Evolutionary conservation across 768 basidiomycete species (phyloP).

Genomic region (Rossbeevera mucosa): DNA sequence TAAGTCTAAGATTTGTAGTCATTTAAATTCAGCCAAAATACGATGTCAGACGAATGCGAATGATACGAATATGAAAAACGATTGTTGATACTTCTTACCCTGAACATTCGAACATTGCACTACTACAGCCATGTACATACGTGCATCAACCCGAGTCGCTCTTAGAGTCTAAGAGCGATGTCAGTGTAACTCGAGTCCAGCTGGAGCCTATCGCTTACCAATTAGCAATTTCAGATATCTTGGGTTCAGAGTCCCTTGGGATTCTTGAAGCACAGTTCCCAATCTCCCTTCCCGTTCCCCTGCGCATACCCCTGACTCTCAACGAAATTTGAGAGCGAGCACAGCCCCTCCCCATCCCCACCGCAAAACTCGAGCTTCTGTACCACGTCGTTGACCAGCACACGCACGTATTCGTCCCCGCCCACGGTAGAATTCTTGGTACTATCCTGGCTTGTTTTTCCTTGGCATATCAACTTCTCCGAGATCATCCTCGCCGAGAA

Average conservation of each 20-base stretch:
- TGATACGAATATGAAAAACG: too few relatives aligned
- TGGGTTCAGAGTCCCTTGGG: neutral
- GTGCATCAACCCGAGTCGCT: too few relatives aligned
- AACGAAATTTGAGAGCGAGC: neutral
- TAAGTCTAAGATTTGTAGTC: neutral
- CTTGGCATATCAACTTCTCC: constrained; percentile 39
- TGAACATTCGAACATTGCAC: too few relatives aligned
- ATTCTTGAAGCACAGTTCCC: neutral
- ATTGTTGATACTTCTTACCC: too few relatives aligned
- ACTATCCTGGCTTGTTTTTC: neutral
- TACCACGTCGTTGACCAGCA: neutral
- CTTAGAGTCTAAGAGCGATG: too few relatives aligned
- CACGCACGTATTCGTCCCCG: neutral
- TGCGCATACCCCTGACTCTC: neutral
- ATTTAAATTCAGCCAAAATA: neutral
- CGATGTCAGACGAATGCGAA: neutral
- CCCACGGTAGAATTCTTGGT: neutral
- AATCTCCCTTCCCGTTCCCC: neutral
- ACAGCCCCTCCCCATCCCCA: neutral
- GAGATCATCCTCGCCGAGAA: constrained; percentile 69
- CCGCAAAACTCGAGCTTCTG: neutral
- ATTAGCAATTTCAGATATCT: neutral
- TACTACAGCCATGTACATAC: too few relatives aligned
- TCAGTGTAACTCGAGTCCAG: neutral
- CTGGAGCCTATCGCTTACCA: neutral